A percentile compares a stretch with the other conserved stretches of the same genome.
Conservation (phyloP, 1,139 yeast species). For the Magnusiomyces magnusii region DNA sequence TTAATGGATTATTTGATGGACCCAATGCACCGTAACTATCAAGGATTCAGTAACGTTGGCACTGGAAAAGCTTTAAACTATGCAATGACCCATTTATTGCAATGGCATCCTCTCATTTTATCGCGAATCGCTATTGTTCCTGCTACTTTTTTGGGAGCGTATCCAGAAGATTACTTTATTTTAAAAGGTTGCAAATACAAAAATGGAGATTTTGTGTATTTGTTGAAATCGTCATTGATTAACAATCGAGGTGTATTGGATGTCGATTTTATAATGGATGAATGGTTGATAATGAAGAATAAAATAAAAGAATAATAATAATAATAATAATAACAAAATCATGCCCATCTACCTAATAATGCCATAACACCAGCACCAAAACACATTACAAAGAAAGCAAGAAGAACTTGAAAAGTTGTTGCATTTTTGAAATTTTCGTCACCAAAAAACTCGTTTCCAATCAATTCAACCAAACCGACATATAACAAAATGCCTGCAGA, state of each 20-base stretch:
- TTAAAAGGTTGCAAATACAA: conserved; percentile 21
- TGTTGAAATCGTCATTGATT: conserved; percentile 22
- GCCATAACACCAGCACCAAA: conserved; percentile 83
- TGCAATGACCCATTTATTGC: conserved; percentile 67
- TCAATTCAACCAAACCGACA: conserved; percentile 78
- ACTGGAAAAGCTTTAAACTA: conserved; percentile 35
- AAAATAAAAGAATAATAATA: not conserved
- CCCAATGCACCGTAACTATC: conserved; percentile 56
- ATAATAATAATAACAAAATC: conserved; percentile 16
- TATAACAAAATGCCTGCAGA: conserved; percentile 82
- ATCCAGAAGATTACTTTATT: conserved; percentile 23
- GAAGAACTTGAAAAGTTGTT: conserved; percentile 34
- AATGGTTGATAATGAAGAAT: conserved; percentile 13
- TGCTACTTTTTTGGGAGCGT: conserved; percentile 17
- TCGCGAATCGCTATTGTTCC: conserved; percentile 56
- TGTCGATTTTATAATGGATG: conserved; percentile 17
- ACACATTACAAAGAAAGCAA: conserved; percentile 39
- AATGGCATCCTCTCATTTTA: conserved; percentile 85
- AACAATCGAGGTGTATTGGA: conserved; percentile 19
- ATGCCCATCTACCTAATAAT: conserved; percentile 84
- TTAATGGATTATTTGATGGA: conserved; percentile 66
- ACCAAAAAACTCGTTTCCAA: conserved; percentile 83
- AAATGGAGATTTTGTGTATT: conserved; percentile 23
- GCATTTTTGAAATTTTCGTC: conserved; percentile 26
- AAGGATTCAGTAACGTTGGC: conserved; percentile 55